Base-by-base conservation (phyloP, 208 protist species). In the Phytomonas sp. region DNA sequence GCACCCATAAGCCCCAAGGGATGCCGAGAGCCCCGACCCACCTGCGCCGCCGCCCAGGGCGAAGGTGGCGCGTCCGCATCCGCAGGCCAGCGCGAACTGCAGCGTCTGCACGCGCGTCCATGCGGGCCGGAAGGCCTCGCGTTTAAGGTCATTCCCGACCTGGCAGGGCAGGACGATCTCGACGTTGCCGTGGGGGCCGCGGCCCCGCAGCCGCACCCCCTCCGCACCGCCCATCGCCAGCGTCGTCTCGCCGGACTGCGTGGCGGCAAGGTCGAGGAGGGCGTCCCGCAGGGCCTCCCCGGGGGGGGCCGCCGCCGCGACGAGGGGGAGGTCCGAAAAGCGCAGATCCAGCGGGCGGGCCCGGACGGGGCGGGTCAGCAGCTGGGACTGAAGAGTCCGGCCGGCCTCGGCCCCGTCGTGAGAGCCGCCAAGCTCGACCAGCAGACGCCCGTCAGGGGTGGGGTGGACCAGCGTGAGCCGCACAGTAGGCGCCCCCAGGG, bases 51-150 rank as follows among this genome's bases (percentile, higher is more conserved):
- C 69, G 30, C 78, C 33, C 14, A 67, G 36, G 40, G 61, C 23
- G 6, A 66, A 67, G 12, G 36, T n/a, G 26, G 64, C 12, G 37
- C 70, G 29, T 16, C 65, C 65, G 49, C 72, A 66, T 19, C 86
- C 82, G 49, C 86, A 91, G 4, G 82, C 86, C 33, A 87, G 69
- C 0, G 86, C 86, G 0, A 94, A 72, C 73, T 94, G 89, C 14
- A 78, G 73, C 32, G 76, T 86, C 36, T 78, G 73, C n/a, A 94
- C 86, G 56, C 74, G 78, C 36, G 88, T 94, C 34, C 34, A 37
- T n/a, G n/a, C n/a, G n/a, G n/a, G n/a, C n/a, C n/a, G n/a, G n/a
- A n/a, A n/a, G n/a, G n/a, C n/a, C n/a, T n/a, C n/a, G n/a, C n/a
- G n/a, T n/a, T n/a, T n/a, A n/a, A n/a, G n/a, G n/a, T n/a, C n/a